Base-by-base conservation (phyloP, 306 rosid species). In the Quercus wislizeni region DNA sequence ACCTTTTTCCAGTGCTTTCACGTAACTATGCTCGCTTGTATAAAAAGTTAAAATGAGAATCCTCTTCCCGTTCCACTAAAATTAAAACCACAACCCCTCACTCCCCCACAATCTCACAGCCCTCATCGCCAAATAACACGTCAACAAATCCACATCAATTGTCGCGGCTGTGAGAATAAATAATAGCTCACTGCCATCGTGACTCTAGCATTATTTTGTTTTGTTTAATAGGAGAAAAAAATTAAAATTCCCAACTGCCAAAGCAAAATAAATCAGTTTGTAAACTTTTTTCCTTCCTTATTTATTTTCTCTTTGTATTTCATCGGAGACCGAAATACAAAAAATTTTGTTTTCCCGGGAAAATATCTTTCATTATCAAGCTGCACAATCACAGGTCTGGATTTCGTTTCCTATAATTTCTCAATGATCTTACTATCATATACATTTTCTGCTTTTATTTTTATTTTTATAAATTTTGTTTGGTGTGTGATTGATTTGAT, bases 201-300 rank as follows among this genome's bases (percentile, higher is more conserved):
- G 9, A 13, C 7, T 15, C 11, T 18, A 59, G 23, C 15, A 0
- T 15, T 43, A 1, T 58, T 69, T 25, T 4, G 0, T 12, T 55
- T 14, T 5, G 6, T 21, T 5, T 4, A 12, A 31, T 46, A 30
- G 1, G 18, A 7, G 71, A 33, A 70, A 41, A 33, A 35, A 41
- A 41, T 41, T 41, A 14, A 49, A 38, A 77, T 82, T 81, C 43
- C 88, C 85, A 83, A 86, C 88, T 12, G 87, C 84, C 83, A 74
- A 86, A 83, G 89, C 85, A 35, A 82, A 84, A 72, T 77, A 41
- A 41, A 41, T 56, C 76, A 74, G 62, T 79, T 81, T 41, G 46
- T 8, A 41, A 75, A 63, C 74, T 56, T 65, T 78, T 78, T 19
- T 5, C 41, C 51, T 73, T 73, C 80, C 13, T 58, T 65, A 25